Percentiles rank a stretch among this genome's conserved stretches.
phyloP scores from a whole-genome alignment of 768 basidiomycete species.

The Cystobasidium ongulense region DNA sequence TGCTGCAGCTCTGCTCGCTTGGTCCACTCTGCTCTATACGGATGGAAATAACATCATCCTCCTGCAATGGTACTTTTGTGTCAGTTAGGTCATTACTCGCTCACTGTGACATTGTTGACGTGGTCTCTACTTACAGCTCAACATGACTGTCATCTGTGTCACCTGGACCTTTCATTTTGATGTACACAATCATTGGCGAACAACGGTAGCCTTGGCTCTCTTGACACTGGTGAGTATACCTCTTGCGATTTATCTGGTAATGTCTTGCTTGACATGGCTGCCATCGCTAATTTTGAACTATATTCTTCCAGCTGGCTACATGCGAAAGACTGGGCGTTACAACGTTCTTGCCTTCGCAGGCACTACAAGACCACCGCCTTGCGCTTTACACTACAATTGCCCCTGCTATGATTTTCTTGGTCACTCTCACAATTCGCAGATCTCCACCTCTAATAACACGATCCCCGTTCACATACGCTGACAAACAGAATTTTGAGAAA shows the following conservation, averaged over 20 bases:
- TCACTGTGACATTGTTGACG: background rate
- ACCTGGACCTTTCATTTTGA: background rate
- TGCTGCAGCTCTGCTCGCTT: background rate
- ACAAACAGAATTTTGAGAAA: background rate
- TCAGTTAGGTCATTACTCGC: background rate
- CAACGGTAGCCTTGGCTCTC: background rate
- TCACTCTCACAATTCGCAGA: background rate
- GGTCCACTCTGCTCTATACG: background rate
- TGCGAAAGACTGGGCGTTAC: background rate
- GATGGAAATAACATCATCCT: background rate
- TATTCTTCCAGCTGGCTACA: background rate
- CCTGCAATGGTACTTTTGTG: background rate
- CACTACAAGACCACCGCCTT: background rate
- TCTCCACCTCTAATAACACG: background rate
- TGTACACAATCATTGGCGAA: background rate
- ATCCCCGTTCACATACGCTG: background rate
- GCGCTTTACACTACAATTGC: background rate
- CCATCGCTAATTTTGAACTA: no score
- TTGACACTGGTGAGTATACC: background rate
- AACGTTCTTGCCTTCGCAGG: background rate
- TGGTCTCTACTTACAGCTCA: background rate
- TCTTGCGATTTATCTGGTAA: no score
- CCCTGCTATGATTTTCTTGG: background rate
- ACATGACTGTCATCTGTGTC: background rate
- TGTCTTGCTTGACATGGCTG: no score